These are phyloP conservation scores for Trypanosoma vivax DNA, from an alignment of 208 protist genomes.

Conservation along the genomic window DNA sequence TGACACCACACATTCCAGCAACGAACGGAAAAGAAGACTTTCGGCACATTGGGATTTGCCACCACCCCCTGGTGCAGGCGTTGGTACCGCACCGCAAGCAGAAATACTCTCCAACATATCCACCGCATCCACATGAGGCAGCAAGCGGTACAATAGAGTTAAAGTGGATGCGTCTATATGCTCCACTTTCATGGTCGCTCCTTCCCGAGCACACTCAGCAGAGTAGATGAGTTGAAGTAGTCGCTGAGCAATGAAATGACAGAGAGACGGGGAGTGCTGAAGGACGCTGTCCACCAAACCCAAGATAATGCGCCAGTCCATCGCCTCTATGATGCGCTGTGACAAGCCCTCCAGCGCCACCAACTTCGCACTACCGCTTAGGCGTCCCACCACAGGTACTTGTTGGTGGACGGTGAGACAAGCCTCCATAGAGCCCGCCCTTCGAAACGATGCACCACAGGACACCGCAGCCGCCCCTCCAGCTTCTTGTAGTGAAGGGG, in stretches of 20 bases:
- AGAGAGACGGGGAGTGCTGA: constrained; percentile 10
- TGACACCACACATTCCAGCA: constrained; percentile 15
- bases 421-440: no score
- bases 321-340: constrained; percentile 1
- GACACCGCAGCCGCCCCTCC: no score
- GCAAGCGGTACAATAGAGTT: constrained; percentile 14
- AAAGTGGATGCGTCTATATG: background rate
- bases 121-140: constrained; percentile 15
- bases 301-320: constrained; percentile 1
- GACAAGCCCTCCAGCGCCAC: constrained; percentile 9
- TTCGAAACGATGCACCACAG: no score
- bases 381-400: background rate
- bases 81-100: background rate
- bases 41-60: background rate
- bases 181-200: background rate
- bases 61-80: background rate
- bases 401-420: constrained; percentile 11
- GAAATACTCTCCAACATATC: constrained; percentile 9
- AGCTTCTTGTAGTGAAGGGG: no score
- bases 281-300: constrained; percentile 9
- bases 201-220: background rate
- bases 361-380: constrained; percentile 5
- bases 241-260: constrained; percentile 7
- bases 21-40: background rate
- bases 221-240: constrained; percentile 11